Base-by-base conservation (phyloP, 176 grass and related monocot species). In the Musa schizocarpa region DNA sequence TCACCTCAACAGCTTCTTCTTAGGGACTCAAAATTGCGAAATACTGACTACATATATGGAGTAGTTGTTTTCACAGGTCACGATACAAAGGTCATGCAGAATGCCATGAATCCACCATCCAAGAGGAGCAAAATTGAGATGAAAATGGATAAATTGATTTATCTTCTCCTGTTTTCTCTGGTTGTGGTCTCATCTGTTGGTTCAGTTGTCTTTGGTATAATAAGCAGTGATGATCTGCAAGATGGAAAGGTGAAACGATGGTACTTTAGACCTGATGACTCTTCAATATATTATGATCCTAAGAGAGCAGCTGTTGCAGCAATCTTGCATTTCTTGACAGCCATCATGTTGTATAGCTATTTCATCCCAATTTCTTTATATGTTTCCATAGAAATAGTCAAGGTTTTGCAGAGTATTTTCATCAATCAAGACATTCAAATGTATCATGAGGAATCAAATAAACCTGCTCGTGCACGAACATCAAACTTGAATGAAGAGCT, bases 361-460 rank as follows among this genome's bases (percentile, higher is more conserved):
- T 99, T 99, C 81, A 95, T 99, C 53, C 96, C 96, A 50, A 95
- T 99, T 74, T 99, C 96, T 59, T 84, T 99, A 77, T 99, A 99
- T 74, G 91, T 99, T 81, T 95, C 91, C 17, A 99, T 99, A 21
- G 96, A 99, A 85, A 99, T 99, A 71, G 96, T 99, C 27, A 99
- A 99, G 85, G 61, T 92, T 64, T 86, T 99, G 85, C 96, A 99
- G 81, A 91, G 88, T 78, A 56, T 92, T 53, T 99, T 99, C 79
- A 99, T 99, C 79, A 92, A 95, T 81, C 81, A 62, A 21, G 96
- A 99, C 73, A 92, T 92, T 49, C 29, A 86, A 75, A 99, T 99
- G 96, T 99, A 99, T 78, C 83, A 99, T 63, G 88, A 89, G 83
- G 91, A 95, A 77, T 91, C 96, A 78, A 87, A 99, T 79, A 95